A percentile compares a stretch with the other conserved stretches of the same genome.
These are phyloP conservation scores for Reticulascus tulasneorum DNA, from an alignment of 2,329 filamentous ascomycete genomes.

Conservation along the genomic window DNA sequence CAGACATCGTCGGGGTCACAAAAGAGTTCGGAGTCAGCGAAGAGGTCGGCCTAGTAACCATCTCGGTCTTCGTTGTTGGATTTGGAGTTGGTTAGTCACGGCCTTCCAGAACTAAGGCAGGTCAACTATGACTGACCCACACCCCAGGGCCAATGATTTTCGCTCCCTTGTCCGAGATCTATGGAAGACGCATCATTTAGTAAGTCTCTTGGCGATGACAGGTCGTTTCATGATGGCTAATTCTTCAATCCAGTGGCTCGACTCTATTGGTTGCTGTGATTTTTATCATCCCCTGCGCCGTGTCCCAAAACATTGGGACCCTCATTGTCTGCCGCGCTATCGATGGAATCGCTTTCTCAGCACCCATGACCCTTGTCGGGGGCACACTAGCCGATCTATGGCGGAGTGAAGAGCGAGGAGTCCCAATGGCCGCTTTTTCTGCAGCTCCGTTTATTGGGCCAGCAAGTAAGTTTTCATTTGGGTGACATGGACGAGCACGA, in stretches of 20 bases:
- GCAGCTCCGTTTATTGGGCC: constrained; percentile 81
- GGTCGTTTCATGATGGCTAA: neutral
- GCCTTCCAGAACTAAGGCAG: neutral
- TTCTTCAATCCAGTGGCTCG: constrained; percentile 33
- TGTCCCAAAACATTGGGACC: constrained; percentile 71
- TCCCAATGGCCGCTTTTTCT: constrained; percentile 82
- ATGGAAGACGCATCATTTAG: constrained; percentile 71
- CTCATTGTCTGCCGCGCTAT: constrained; percentile 73
- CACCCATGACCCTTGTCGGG: constrained; percentile 81
- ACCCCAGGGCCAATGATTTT: constrained; percentile 67
- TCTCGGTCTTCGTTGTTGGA: constrained; percentile 76
- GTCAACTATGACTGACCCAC: constrained; percentile 1
- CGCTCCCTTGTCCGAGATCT: constrained; percentile 72
- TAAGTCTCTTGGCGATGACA: constrained; percentile 26
- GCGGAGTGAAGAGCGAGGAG: constrained; percentile 76
- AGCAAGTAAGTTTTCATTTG: constrained; percentile 43
- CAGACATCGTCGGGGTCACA: constrained; percentile 63
- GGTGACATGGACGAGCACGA: neutral
- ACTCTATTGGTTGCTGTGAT: constrained; percentile 69
- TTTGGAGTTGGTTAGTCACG: constrained; percentile 67
- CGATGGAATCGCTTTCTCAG: constrained; percentile 79
- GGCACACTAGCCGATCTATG: constrained; percentile 82
- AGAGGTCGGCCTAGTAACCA: constrained; percentile 68
- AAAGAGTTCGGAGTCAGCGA: constrained; percentile 64
- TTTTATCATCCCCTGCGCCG: constrained; percentile 77